Evolutionary conservation across 495 filamentous ascomycete species (phyloP).

Genomic region (Tuber aestivum): DNA sequence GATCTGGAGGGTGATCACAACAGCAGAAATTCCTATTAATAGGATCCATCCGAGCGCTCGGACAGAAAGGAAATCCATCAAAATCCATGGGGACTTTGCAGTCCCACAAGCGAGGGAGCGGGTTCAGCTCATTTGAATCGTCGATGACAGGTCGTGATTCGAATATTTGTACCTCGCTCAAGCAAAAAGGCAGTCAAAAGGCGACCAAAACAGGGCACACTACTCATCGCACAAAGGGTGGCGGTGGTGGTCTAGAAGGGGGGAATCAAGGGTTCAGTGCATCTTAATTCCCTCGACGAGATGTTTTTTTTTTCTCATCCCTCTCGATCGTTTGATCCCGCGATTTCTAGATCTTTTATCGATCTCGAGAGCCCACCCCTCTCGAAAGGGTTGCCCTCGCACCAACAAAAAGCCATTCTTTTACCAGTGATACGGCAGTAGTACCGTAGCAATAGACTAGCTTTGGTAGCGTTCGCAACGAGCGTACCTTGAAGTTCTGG

Average conservation of each 20-base stretch:
- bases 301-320: neutral
- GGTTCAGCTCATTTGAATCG: neutral
- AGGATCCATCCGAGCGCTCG: neutral
- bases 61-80: neutral
- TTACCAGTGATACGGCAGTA: neutral
- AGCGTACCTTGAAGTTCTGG: neutral
- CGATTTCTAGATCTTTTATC: conserved; percentile 2
- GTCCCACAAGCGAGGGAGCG: neutral
- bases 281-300: conserved; percentile 1
- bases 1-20: neutral
- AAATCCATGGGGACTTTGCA: neutral
- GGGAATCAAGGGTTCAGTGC: neutral
- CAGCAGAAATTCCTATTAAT: neutral
- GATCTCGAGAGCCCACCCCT: neutral
- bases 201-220: neutral
- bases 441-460: neutral
- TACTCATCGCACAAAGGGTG: neutral
- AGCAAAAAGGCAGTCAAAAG: neutral
- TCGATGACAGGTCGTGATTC: conserved; percentile 1
- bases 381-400: neutral
- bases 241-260: conserved; percentile 1
- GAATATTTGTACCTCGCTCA: neutral
- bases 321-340: conserved; percentile 3
- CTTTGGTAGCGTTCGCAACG: neutral
- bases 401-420: neutral